Base-by-base conservation (phyloP, 495 filamentous ascomycete genomes). In the Aspergillus nidulans region DNA sequence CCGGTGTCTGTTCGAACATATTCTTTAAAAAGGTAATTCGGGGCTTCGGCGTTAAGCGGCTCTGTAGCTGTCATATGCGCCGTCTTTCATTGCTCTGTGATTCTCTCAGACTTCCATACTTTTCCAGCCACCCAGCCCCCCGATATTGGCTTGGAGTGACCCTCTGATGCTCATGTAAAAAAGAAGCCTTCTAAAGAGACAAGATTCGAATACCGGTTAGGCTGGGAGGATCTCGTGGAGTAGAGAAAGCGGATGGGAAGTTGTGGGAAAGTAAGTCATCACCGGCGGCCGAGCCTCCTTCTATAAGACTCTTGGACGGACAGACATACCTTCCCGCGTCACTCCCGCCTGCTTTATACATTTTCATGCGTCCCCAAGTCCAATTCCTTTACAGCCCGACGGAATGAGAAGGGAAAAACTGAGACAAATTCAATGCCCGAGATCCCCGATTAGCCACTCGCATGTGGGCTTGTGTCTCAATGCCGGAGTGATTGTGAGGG, bases 81-180 rank as follows among this genome's bases (percentile, higher is more conserved):
- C 15, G 2, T 34, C 23, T 30, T 45, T 58, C 39, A 41, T 48
- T 24, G 23, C 41, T 19, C 18, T 40, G 3, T n/a, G 59, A 66
- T 59, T 64, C 41, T 60, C 56, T 51, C 43, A 52, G 47, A 46
- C 56, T 42, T 60, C 49, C 56, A 55, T 41, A 56, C 47, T 44
- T 64, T 46, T 70, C 70, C 72, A 75, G 72, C 72, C 72, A 69
- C 72, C 70, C 64, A 64, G 61, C 61, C 61, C 56, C 64, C 61
- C 44, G 24, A 62, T 59, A 57, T 59, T 64, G 38, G 20, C 16
- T 28, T 43, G 19, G 12, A 21, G 7, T 44, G 26, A 19, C 43
- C 36, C 13, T n/a, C n/a, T 49, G 13, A 18, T 32, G 34, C 13
- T 10, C 25, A 18, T 6, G 25, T 19, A 30, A 21, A 41, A 25